phyloP scores from a whole-genome alignment of 805 yeast genomes.

The Ogataea methanolica region DNA sequence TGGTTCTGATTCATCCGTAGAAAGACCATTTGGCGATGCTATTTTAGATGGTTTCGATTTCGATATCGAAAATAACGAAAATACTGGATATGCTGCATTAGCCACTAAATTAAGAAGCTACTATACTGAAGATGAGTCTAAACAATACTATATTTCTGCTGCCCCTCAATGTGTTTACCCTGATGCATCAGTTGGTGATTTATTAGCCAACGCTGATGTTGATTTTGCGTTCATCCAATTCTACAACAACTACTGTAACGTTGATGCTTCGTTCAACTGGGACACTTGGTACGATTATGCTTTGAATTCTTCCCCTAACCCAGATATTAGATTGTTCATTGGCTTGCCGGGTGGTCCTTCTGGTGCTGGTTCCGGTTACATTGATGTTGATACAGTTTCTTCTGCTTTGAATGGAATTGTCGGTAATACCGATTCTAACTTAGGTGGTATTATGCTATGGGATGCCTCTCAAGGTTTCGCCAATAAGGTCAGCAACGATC shows the following conservation, averaged over 20 bases:
- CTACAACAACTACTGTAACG: constrained; percentile 77
- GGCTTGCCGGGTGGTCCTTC: constrained; percentile 61
- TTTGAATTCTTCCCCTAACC: constrained; percentile 53
- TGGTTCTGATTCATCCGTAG: constrained; percentile 37
- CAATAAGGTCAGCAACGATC: constrained; percentile 42
- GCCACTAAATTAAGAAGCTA: constrained; percentile 43
- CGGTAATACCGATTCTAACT: constrained; percentile 30
- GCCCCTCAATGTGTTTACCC: constrained; percentile 94
- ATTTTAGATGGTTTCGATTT: constrained; percentile 81
- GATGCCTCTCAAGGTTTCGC: constrained; percentile 63
- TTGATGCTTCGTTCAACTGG: constrained; percentile 50
- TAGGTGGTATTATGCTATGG: constrained; percentile 83
- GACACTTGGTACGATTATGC: constrained; percentile 74
- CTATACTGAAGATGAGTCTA: constrained; percentile 39
- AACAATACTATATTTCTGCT: constrained; percentile 71
- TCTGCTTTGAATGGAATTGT: constrained; percentile 22
- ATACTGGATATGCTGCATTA: constrained; percentile 63
- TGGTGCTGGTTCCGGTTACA: constrained; percentile 58
- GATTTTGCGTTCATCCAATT: constrained; percentile 86
- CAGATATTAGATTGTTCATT: constrained; percentile 60
- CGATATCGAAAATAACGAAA: constrained; percentile 60
- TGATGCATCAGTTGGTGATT: constrained; percentile 49
- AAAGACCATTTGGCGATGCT: constrained; percentile 64
- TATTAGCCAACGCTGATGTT: constrained; percentile 47
- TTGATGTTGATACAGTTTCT: constrained; percentile 37